These are phyloP conservation scores for Flaveria bidentis DNA, from an alignment of 129 eudicot genomes.

Conservation along the genomic window DNA sequence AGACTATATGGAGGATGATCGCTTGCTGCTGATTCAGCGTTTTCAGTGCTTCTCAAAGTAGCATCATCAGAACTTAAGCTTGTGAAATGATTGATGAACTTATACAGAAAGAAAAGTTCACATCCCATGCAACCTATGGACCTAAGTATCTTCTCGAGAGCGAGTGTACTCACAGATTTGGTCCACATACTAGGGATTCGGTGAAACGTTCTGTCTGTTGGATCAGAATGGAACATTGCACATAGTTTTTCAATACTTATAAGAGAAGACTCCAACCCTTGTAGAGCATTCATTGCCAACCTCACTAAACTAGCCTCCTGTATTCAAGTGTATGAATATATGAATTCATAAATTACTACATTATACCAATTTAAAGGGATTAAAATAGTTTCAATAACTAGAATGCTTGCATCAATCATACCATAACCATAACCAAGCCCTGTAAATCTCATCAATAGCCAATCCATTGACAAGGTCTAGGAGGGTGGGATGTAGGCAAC, in stretches of 20 bases:
- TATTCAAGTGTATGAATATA: background rate
- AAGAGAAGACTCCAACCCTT: constrained; percentile 83
- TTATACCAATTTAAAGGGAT: too few relatives aligned
- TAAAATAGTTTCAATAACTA: too few relatives aligned
- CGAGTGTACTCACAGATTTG: constrained; percentile 62
- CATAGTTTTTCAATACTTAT: constrained; percentile 63
- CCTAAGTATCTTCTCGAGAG: constrained; percentile 76
- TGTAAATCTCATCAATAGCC: too few relatives aligned
- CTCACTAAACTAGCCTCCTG: constrained; percentile 98
- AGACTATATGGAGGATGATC: constrained; percentile 47
- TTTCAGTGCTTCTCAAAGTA: constrained; percentile 13
- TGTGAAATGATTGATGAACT: constrained; percentile 62
- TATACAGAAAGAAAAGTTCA: constrained; percentile 58
- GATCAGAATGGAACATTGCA: constrained; percentile 51
- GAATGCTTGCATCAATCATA: too few relatives aligned
- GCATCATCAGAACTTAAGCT: constrained; percentile 34
- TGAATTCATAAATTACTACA: background rate
- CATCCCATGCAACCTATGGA: constrained; percentile 74
- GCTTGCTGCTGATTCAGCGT: constrained; percentile 25
- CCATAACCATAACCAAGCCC: too few relatives aligned
- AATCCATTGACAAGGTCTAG: too few relatives aligned
- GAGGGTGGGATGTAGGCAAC: too few relatives aligned
- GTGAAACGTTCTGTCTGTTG: constrained; percentile 83
- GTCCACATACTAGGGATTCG: constrained; percentile 76
- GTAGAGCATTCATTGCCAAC: constrained; percentile 81